Base-by-base conservation (phyloP, 129 eudicot species). In the Saposhnikovia divaricata region DNA sequence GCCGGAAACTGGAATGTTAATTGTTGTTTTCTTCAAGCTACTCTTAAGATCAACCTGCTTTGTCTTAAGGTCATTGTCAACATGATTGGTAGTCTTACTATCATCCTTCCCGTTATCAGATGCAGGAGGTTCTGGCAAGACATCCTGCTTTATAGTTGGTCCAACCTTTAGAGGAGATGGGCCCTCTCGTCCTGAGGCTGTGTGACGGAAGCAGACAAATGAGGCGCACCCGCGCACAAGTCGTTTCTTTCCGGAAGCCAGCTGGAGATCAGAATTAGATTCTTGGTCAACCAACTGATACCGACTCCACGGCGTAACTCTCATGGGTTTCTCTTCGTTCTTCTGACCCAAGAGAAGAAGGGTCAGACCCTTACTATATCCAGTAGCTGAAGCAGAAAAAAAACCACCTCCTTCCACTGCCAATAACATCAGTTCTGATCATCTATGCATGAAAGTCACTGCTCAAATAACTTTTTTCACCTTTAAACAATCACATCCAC, bases 351-450 rank as follows among this genome's bases (percentile, higher is more conserved):
- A 86, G 11, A 93, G 83, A 66, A 93, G 92, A 57, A 93, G 91
- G 85, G 92, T 86, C 74, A 93, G 84, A 53, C 98, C 97, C 88
- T 91, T 93, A 76, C 92, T 88, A 87, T 91, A 93, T 9, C 98
- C 98, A 78, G 93, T 82, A 50, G 98, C 97, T 73, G 98, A 93
- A 83, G 98, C 86, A 77, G 98, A 93, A 91, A 93, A 93, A 83
- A 93, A 93, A 81, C 96, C 93, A 79, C 98, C 98, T 82, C 98
- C 97, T 91, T 93, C 97, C 72, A 93, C 98, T 74, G 98, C 93
- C 77, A 93, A 90, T 93, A 93, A 88, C 98, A 93, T 93, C 87
- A 91, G 91, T 88, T 87, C 92, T 87, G 85, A 84, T 88, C 97
- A 93, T 91, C 86, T 80, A 90, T 80, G 72, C 83, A 84, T 84